These are phyloP conservation scores for Chloropicon primus DNA, from an alignment of 139 green algal genomes.

Conservation along the genomic window DNA sequence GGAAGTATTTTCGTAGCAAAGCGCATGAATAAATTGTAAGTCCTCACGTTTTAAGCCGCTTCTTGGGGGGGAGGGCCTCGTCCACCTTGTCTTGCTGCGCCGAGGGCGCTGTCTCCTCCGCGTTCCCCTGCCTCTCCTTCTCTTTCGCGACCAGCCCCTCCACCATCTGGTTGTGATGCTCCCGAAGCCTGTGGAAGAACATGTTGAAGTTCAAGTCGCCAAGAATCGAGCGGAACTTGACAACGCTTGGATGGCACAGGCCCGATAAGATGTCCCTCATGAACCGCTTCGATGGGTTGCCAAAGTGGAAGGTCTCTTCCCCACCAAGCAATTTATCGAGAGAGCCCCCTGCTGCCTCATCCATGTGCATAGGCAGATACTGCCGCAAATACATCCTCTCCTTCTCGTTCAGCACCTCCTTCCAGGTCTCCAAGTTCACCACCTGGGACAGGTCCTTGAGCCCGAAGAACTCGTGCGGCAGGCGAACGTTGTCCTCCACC, in stretches of 20 bases:
- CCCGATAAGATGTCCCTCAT: neutral
- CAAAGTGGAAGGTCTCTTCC: neutral
- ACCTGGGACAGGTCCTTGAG: neutral
- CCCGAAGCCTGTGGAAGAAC: neutral
- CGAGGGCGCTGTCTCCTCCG: no score
- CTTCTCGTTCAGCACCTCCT: neutral
- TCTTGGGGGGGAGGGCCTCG: neutral
- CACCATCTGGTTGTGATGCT: neutral
- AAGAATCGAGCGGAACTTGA: neutral
- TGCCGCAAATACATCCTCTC: neutral
- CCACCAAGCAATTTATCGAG: neutral
- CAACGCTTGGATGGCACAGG: neutral
- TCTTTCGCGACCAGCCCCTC: neutral
- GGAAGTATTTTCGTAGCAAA: slow-evolving; percentile 49
- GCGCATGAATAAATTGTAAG: neutral
- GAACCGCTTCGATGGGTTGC: neutral
- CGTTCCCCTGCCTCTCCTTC: no score
- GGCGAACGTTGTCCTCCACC: neutral
- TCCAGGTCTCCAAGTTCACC: neutral
- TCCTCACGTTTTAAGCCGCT: neutral
- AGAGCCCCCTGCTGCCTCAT: neutral
- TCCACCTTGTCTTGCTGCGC: neutral
- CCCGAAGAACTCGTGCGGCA: neutral
- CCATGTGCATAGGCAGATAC: neutral
- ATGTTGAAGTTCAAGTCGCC: neutral